Percentiles rank a stretch among this genome's conserved stretches.
phyloP scores from a whole-genome alignment of 2,329 filamentous ascomycete species.

The Monosporascus sp. region DNA sequence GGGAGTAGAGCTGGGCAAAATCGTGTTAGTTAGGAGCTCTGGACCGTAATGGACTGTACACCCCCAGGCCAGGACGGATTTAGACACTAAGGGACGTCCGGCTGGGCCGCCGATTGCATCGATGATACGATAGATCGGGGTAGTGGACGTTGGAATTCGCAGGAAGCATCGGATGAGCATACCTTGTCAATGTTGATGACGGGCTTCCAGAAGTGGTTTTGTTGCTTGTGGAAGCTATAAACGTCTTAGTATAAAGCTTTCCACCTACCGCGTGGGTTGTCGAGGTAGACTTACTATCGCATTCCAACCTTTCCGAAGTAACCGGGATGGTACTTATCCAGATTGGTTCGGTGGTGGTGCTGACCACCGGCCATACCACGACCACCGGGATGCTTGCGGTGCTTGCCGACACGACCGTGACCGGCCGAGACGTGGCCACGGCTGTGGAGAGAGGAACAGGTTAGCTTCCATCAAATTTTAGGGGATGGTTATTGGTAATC shows the following conservation, averaged over 20 bases:
- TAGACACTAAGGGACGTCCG: no score
- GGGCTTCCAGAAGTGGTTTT: slow-evolving; percentile 97
- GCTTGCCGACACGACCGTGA: slow-evolving; percentile 98
- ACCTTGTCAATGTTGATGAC: slow-evolving; percentile 99
- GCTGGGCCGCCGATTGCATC: no score
- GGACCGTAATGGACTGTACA: neutral
- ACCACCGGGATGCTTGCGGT: slow-evolving; percentile 85
- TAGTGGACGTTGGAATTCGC: neutral
- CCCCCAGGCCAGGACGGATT: no score
- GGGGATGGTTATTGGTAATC: neutral
- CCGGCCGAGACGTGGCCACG: slow-evolving; percentile 98
- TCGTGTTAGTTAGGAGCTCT: slow-evolving; percentile 5
- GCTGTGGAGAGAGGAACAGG: slow-evolving; percentile 42
- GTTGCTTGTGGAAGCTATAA: slow-evolving; percentile 93
- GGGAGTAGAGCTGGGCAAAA: slow-evolving; percentile 74
- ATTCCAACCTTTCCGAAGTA: slow-evolving; percentile 98
- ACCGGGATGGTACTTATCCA: slow-evolving; percentile 84
- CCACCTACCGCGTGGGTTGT: neutral
- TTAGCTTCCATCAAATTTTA: slow-evolving; percentile 21
- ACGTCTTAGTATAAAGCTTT: slow-evolving; percentile 39
- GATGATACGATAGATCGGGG: no score
- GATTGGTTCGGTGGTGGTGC: slow-evolving; percentile 94
- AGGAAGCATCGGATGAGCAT: slow-evolving; percentile 26
- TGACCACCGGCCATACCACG: slow-evolving; percentile 95
- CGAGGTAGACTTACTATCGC: slow-evolving; percentile 57